Evolutionary conservation across 75 land plant genomes (phyloP), one percentile per base, ranked within the genome.

Genomic region (Picea glauca): DNA sequence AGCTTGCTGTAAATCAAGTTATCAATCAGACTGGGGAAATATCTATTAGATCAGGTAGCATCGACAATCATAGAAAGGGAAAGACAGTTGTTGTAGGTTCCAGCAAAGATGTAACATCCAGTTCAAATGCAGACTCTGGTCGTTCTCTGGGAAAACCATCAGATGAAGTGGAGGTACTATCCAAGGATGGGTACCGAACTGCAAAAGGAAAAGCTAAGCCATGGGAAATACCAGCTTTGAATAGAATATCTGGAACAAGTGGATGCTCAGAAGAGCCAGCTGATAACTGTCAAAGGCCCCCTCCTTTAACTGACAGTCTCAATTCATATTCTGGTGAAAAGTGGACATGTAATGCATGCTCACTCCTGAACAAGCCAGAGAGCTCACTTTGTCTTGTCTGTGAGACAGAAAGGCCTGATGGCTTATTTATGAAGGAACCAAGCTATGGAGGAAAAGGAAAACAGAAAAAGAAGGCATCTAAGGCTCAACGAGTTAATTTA

Each of bases 101-200:
- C 83, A 23, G 94, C 87, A 5, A 63, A 78, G 74, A 78, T 81
- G 66, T 30, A 86, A 76, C 92, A 88, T 64, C 75, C 79, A 3
- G 70, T 60, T 58, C 61, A 58, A 43, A 77, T 61, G 26, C 64
- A 56, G 54, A 87, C 83, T 78, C 80, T 81, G 35, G 13, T 74
- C 33, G 12, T 54, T 26, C 54, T 13, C 13, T 54, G 58, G 15
- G 2, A 50, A 74, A 56, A 6, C 20, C 77, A 30, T 90, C 80
- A 58, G 92, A 79, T 58, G 90, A 86, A 9, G 91, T 85, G 56
- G 99, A 95, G 66, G 89, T 89, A 61, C 80, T 93, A 61, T 89
- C 92, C 13, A 95, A 84, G 78, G 99, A 93, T 89, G 99, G 94
- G 3, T 98, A 98, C 62, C 91, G 98, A 58, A 65, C 83, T 74